phyloP scores from a whole-genome alignment of 1,139 yeast species.

The Saccharomyces pastorianus region DNA sequence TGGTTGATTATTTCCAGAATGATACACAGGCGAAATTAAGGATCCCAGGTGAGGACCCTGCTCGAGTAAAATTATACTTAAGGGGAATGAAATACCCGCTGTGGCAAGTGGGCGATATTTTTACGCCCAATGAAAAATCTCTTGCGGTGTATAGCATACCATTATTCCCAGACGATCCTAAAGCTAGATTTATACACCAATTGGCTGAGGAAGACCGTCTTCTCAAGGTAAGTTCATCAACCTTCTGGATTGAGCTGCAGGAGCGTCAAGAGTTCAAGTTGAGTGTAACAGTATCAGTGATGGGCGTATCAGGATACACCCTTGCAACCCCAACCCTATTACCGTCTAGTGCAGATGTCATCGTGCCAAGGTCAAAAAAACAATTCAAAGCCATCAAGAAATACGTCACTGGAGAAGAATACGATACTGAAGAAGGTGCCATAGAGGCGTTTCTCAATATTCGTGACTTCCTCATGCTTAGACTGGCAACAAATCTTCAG shows the following conservation, averaged over 20 bases:
- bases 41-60: conserved; percentile 65
- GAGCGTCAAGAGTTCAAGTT: conserved; percentile 82
- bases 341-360: conserved; percentile 10
- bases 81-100: conserved; percentile 8
- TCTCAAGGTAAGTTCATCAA: conserved; percentile 37
- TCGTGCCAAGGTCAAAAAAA: conserved; percentile 17
- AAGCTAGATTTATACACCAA: conserved; percentile 80
- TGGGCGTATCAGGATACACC: conserved; percentile 54
- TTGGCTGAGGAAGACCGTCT: conserved; percentile 67
- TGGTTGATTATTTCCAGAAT: conserved; percentile 11
- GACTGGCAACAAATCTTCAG: not conserved
- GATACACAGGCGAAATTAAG: conserved; percentile 39
- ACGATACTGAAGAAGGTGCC: conserved; percentile 34
- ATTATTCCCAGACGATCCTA: conserved; percentile 91
- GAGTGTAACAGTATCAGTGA: conserved; percentile 77
- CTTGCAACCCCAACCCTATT: conserved; percentile 1
- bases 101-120: conserved; percentile 53
- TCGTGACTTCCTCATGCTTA: conserved; percentile 9
- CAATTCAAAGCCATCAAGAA: conserved; percentile 33
- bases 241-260: conserved; percentile 80
- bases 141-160: conserved; percentile 66
- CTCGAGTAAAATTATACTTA: conserved; percentile 36
- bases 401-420: conserved; percentile 39
- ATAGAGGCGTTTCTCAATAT: conserved; percentile 31
- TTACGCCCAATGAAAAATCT: conserved; percentile 21